Evolutionary conservation across 2,329 filamentous ascomycete genomes (phyloP).

Genomic region (Colletotrichum tanaceti): DNA sequence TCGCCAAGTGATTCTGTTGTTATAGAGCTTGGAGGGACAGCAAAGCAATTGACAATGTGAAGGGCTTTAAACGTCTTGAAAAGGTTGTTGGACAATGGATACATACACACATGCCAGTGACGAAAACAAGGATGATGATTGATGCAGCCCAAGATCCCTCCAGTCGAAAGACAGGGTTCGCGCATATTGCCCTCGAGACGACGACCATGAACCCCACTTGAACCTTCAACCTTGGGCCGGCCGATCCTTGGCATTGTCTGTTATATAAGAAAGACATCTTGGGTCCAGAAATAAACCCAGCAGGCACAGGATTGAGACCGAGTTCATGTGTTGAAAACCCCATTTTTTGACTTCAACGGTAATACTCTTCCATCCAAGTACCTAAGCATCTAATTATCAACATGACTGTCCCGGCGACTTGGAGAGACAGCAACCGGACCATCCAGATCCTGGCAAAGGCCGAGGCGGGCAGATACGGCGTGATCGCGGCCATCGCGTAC

Average conservation of each 20-base stretch:
- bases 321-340: not conserved
- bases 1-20: not conserved
- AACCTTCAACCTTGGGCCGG: no score
- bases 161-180: not conserved
- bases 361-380: no score
- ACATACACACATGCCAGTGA: no score
- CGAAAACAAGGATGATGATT: not conserved
- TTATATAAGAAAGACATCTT: slow-evolving; percentile 5
- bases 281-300: no score
- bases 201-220: not conserved
- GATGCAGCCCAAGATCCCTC: not conserved
- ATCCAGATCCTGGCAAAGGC: slow-evolving; percentile 25
- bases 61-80: not conserved
- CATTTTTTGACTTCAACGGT: no score
- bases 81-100: not conserved
- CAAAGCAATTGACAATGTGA: not conserved
- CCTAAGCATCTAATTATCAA: no score
- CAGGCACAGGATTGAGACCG: not conserved
- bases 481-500: slow-evolving; percentile 64
- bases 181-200: slow-evolving; percentile 22
- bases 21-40: not conserved
- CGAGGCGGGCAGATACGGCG: slow-evolving; percentile 56
- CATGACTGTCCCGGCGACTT: slow-evolving; percentile 15
- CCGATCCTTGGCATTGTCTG: no score
- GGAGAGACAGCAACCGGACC: slow-evolving; percentile 21